A percentile compares a stretch with the other conserved stretches of the same genome.
phyloP scores from a whole-genome alignment of 2,329 filamentous ascomycete species.

The Apiospora rasikravindrae region DNA sequence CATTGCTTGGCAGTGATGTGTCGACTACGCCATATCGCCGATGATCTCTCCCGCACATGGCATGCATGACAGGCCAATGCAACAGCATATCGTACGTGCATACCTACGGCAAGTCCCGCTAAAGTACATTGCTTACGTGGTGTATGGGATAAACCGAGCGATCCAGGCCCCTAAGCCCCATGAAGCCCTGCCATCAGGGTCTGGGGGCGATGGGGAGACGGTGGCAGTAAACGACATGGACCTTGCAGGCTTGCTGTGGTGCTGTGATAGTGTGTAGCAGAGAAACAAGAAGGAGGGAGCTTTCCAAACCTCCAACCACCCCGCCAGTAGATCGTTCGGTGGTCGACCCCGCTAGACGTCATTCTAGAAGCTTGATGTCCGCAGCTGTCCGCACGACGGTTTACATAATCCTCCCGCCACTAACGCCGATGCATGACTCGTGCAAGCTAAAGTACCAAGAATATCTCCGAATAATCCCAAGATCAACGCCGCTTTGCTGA shows the following conservation, averaged over 20 bases:
- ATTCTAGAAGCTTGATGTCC: background rate
- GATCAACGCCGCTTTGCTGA: background rate
- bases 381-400: background rate
- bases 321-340: background rate
- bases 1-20: constrained; percentile 14
- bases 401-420: background rate
- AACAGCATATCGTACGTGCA: background rate
- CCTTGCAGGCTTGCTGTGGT: background rate
- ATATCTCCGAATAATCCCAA: background rate
- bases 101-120: background rate
- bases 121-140: background rate
- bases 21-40: constrained; percentile 6
- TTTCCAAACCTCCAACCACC: background rate
- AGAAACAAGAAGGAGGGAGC: background rate
- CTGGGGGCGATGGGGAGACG: background rate
- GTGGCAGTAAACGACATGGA: background rate
- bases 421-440: constrained; percentile 8
- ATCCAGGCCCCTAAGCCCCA: background rate
- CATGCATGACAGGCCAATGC: background rate
- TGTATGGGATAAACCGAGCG: background rate
- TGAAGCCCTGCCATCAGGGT: background rate
- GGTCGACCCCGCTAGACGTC: constrained; percentile 1
- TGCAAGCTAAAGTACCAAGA: background rate
- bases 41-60: background rate
- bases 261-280: background rate